Conservation (phyloP, 352 stramenopile genomes). For the Globisporangium viniferum region DNA sequence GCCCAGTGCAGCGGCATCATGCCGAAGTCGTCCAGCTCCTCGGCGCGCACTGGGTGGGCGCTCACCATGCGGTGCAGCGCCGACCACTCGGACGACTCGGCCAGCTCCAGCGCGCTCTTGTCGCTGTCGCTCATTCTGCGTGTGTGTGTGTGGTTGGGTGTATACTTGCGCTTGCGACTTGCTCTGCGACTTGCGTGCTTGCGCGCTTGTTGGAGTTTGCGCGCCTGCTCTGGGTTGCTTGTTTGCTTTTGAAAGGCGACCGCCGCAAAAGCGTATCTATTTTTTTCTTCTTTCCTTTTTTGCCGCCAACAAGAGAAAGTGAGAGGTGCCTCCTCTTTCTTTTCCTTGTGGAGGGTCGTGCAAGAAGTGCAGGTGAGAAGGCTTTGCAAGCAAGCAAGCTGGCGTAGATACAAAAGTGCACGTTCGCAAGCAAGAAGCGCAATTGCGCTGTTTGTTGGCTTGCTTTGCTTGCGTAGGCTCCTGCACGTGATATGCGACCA, state of each 20-base stretch:
- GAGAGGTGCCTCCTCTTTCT: background rate
- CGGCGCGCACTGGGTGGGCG: constrained; percentile 43
- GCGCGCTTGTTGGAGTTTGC: too few species aligned
- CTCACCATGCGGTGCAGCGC: constrained; percentile 60
- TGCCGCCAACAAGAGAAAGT: background rate
- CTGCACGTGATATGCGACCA: constrained; percentile 1
- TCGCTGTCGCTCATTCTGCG: constrained; percentile 12
- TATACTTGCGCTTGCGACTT: background rate
- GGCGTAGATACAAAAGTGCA: background rate
- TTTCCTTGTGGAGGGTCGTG: constrained; percentile 5
- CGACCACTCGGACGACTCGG: constrained; percentile 68
- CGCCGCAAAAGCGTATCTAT: constrained; percentile 13
- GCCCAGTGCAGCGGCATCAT: constrained; percentile 87
- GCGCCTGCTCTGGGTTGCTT: background rate
- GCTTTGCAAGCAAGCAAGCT: background rate
- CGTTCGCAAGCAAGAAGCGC: background rate
- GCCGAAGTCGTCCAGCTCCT: constrained; percentile 83
- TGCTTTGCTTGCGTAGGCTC: background rate
- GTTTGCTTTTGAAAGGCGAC: constrained; percentile 1
- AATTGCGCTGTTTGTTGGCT: constrained; percentile 3
- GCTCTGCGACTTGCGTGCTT: background rate
- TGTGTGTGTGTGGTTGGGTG: background rate
- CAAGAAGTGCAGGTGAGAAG: background rate
- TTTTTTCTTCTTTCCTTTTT: constrained; percentile 6
- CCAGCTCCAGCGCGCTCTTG: constrained; percentile 64